Percentiles rank a stretch among this genome's conserved stretches.
Conservation (phyloP, 129 eudicot genomes). For the Pulicaria dysenterica region DNA sequence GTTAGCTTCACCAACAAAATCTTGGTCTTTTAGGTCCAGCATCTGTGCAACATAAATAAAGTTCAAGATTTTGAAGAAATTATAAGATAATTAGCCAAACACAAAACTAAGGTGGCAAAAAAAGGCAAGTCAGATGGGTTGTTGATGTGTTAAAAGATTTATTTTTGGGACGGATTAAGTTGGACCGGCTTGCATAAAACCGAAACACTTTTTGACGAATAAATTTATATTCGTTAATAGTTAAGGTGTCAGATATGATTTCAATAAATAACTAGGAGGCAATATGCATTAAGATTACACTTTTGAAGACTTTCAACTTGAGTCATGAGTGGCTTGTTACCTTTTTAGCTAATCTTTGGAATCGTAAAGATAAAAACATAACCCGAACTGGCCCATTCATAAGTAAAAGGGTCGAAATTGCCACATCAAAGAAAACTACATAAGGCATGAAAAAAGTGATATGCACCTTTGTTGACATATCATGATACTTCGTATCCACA, state of each 20-base stretch:
- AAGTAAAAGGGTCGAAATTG: neutral
- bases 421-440: neutral
- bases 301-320: neutral
- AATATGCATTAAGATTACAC: neutral
- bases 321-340: neutral
- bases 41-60: slow-evolving; percentile 49
- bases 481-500: slow-evolving; percentile 85
- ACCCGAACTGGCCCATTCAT: neutral
- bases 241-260: neutral
- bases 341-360: neutral
- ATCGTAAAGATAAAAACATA: neutral
- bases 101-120: neutral
- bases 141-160: neutral
- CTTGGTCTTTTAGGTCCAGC: slow-evolving; percentile 82
- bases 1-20: slow-evolving; percentile 89
- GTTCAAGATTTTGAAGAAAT: slow-evolving; percentile 9
- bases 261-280: neutral
- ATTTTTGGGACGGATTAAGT: neutral
- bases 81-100: slow-evolving; percentile 12
- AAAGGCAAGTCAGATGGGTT: neutral
- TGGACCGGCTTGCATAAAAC: neutral
- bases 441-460: slow-evolving; percentile 10
- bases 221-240: neutral
- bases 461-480: slow-evolving; percentile 73
- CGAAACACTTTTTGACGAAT: too few species aligned